Percentiles rank a stretch among this genome's conserved stretches.
Conservation (phyloP, 345 rosid genomes). For the Euphorbia pulcherrima region DNA sequence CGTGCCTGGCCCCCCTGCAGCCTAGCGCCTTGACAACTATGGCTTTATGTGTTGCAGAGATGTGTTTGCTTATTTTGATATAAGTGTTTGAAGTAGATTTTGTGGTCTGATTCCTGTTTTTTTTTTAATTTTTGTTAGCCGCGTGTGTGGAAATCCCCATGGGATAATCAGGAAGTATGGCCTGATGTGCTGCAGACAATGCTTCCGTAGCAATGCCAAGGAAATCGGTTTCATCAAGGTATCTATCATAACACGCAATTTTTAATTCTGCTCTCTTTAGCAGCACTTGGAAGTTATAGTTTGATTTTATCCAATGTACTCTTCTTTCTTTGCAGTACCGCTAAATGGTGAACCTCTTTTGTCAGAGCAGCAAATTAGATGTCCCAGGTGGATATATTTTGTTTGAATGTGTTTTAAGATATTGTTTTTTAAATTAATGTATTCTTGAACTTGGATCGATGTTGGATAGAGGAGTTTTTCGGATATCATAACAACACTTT, state of each 20-base stretch:
- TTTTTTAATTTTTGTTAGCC: slow-evolving; percentile 13
- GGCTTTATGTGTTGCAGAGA: too few species aligned
- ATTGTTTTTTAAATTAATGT: slow-evolving; percentile 7
- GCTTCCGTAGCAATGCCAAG: slow-evolving; percentile 40
- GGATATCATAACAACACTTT: not conserved
- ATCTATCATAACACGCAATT: not conserved
- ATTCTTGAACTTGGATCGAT: slow-evolving; percentile 7
- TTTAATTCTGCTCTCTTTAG: not conserved
- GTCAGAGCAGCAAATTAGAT: not conserved
- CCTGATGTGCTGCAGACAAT: slow-evolving; percentile 39
- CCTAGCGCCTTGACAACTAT: too few species aligned
- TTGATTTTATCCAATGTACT: not conserved
- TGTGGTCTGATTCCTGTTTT: not conserved
- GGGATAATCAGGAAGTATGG: slow-evolving; percentile 37
- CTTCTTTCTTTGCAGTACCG: slow-evolving; percentile 22
- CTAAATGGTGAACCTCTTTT: not conserved
- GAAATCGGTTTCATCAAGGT: slow-evolving; percentile 39
- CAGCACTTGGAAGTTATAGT: not conserved
- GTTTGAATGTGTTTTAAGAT: not conserved
- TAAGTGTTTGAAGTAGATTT: not conserved
- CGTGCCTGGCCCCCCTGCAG: too few species aligned
- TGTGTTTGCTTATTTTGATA: too few species aligned
- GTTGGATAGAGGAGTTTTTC: not conserved
- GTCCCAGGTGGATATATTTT: not conserved
- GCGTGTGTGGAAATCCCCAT: slow-evolving; percentile 37